These are phyloP conservation scores for Miscanthus sacchariflorus DNA, from an alignment of 202 grass and related monocot species.

Conservation along the genomic window DNA sequence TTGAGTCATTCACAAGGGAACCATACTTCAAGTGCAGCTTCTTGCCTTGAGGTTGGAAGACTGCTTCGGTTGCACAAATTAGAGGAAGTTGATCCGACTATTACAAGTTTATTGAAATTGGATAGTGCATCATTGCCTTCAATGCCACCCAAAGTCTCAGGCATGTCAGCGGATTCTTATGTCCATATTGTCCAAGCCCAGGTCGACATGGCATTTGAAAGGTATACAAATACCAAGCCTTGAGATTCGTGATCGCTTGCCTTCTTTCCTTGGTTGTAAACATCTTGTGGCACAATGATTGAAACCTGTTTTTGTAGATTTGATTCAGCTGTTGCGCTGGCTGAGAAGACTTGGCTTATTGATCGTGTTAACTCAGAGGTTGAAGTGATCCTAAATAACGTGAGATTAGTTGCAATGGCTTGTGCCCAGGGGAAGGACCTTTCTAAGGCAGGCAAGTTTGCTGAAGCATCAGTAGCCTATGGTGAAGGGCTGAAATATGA, in stretches of 20 bases:
- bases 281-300: background rate
- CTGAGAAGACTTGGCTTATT: slow-evolving; percentile 61
- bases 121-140: slow-evolving; percentile 49
- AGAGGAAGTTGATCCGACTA: slow-evolving; percentile 75
- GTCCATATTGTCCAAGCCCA: slow-evolving; percentile 74
- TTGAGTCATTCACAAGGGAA: background rate
- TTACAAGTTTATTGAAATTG: slow-evolving; percentile 57
- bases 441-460: slow-evolving; percentile 76
- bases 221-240: slow-evolving; percentile 49
- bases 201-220: slow-evolving; percentile 89
- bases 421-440: slow-evolving; percentile 72
- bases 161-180: slow-evolving; percentile 74
- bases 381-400: slow-evolving; percentile 53
- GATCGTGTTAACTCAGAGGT: slow-evolving; percentile 67
- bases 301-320: slow-evolving; percentile 57
- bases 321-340: slow-evolving; percentile 62
- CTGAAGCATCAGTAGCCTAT: slow-evolving; percentile 74
- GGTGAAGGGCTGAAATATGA: slow-evolving; percentile 84
- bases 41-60: slow-evolving; percentile 76
- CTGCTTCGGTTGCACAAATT: slow-evolving; percentile 79
- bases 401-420: slow-evolving; percentile 71
- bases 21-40: slow-evolving; percentile 54
- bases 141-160: slow-evolving; percentile 59
- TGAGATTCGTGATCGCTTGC: background rate
- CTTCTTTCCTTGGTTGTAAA: background rate